A percentile compares a stretch with the other conserved stretches of the same genome.
Conservation (phyloP, 2,329 filamentous ascomycete species). For the Niveomyces coronatus region DNA sequence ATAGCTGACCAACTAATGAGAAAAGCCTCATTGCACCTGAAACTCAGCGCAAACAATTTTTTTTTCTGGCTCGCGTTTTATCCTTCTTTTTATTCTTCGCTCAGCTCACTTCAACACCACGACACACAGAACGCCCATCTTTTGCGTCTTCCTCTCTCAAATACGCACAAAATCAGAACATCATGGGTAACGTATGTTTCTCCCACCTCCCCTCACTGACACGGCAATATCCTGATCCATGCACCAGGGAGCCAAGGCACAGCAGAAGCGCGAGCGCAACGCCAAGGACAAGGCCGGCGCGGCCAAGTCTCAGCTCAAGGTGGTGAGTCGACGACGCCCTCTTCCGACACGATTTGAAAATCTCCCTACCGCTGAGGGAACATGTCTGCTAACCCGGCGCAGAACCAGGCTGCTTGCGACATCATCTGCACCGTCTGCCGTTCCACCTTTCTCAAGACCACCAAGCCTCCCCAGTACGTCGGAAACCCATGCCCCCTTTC, state of each 20-base stretch:
- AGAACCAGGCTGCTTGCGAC: conserved; percentile 65
- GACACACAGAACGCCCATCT: too few species aligned
- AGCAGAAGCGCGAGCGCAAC: conserved; percentile 64
- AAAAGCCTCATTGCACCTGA: too few species aligned
- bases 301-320: conserved; percentile 60
- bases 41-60: too few species aligned
- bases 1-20: too few species aligned
- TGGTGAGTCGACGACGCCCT: conserved; percentile 33
- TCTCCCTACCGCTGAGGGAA: too few species aligned
- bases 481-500: not conserved
- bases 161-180: too few species aligned
- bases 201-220: not conserved
- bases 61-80: too few species aligned
- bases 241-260: conserved; percentile 51
- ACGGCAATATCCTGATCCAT: not conserved
- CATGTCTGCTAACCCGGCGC: conserved; percentile 4
- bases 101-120: too few species aligned
- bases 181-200: conserved; percentile 11
- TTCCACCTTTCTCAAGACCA: conserved; percentile 69
- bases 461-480: conserved; percentile 57
- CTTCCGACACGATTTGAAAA: not conserved
- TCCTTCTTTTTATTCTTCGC: too few species aligned
- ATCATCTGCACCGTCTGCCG: conserved; percentile 72
- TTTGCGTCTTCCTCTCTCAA: too few species aligned
- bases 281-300: conserved; percentile 46